These are phyloP conservation scores for Diatrype stigma DNA, from an alignment of 2,329 filamentous ascomycete species.

Conservation along the genomic window DNA sequence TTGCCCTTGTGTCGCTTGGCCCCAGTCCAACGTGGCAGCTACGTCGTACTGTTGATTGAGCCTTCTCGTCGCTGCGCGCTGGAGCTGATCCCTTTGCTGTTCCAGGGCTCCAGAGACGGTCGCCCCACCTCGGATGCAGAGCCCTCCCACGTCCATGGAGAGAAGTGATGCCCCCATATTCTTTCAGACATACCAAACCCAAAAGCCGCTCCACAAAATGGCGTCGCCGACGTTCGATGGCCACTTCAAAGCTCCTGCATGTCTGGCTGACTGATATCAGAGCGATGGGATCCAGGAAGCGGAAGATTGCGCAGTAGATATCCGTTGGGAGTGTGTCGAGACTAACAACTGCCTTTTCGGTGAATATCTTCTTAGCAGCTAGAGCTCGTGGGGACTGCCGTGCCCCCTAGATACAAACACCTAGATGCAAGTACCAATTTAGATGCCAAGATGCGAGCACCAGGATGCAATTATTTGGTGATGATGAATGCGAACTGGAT, in stretches of 20 bases:
- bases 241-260: slow-evolving; percentile 1
- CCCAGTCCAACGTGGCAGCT: slow-evolving; percentile 1
- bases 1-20: background rate
- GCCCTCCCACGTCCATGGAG: background rate
- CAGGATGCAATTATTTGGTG: no score
- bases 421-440: no score
- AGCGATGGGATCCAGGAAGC: slow-evolving; percentile 7
- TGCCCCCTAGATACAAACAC: no score
- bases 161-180: slow-evolving; percentile 2
- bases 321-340: slow-evolving; percentile 7
- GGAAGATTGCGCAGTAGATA: slow-evolving; percentile 9
- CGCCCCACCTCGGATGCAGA: slow-evolving; percentile 4
- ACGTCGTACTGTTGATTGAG: background rate
- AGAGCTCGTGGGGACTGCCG: no score
- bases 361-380: background rate
- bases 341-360: background rate
- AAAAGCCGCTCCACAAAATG: slow-evolving; percentile 8
- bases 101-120: background rate
- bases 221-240: slow-evolving; percentile 3
- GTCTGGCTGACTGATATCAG: slow-evolving; percentile 8
- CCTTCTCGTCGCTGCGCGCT: background rate
- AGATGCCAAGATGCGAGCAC: no score
- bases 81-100: background rate
- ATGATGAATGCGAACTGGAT: no score
- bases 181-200: slow-evolving; percentile 5